A percentile compares a stretch with the other conserved stretches of the same genome.
Evolutionary conservation across 2,329 filamentous ascomycete genomes (phyloP).

Genomic region (Orbilia ellipsospora): DNA sequence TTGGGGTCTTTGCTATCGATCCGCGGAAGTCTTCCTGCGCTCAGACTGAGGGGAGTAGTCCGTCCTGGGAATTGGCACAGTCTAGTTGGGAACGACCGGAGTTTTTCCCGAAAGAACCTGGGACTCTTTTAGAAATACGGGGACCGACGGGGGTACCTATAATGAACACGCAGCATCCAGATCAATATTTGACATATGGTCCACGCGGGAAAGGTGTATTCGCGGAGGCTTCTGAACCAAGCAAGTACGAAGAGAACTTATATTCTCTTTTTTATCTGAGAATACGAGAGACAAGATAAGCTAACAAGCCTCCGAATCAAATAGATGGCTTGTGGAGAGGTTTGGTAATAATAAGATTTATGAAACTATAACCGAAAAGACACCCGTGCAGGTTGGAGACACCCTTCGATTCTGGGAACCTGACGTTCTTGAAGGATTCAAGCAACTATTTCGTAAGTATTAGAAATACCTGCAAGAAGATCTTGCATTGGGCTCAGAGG

Average conservation of each 20-base stretch:
- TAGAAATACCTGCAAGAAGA: neutral
- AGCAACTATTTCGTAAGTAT: constrained; percentile 35
- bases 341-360: constrained; percentile 31
- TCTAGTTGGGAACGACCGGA: constrained; percentile 7
- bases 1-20: constrained; percentile 39
- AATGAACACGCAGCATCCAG: constrained; percentile 16
- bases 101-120: constrained; percentile 17
- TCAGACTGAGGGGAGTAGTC: constrained; percentile 7
- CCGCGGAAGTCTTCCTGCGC: constrained; percentile 23
- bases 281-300: neutral
- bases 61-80: constrained; percentile 13
- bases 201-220: neutral
- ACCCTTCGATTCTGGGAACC: constrained; percentile 35
- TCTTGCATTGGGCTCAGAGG: neutral
- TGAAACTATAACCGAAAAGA: constrained; percentile 15
- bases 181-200: constrained; percentile 35
- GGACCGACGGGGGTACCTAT: constrained; percentile 25
- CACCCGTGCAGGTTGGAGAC: constrained; percentile 23
- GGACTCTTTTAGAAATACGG: constrained; percentile 29
- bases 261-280: neutral
- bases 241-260: constrained; percentile 26
- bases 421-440: constrained; percentile 1
- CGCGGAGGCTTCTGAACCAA: constrained; percentile 3
- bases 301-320: neutral
- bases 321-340: constrained; percentile 34